Conservation (phyloP, 352 stramenopile species). For the Phytophthora melonis region DNA sequence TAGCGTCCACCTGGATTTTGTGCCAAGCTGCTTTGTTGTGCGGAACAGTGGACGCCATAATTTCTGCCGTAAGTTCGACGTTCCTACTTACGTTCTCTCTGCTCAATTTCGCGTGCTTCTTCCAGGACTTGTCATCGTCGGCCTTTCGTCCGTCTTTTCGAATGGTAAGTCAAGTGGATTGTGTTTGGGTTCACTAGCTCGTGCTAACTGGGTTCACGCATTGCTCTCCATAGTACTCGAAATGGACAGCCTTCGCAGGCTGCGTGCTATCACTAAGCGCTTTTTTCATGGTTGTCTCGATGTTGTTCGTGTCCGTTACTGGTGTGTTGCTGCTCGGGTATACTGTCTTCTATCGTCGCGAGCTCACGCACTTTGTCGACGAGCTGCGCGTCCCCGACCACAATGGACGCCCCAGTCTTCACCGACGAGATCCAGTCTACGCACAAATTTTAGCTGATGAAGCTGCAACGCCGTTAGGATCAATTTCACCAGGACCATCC, state of each 20-base stretch:
- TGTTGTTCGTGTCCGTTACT: constrained; percentile 42
- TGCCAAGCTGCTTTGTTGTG: constrained; percentile 46
- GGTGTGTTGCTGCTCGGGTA: constrained; percentile 33
- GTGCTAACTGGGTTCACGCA: not conserved
- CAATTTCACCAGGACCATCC: constrained; percentile 5
- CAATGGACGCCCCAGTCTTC: constrained; percentile 13
- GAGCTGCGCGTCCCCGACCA: constrained; percentile 32
- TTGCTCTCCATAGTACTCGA: constrained; percentile 46
- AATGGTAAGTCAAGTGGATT: constrained; percentile 41
- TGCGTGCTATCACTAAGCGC: constrained; percentile 50
- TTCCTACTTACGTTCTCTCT: constrained; percentile 60
- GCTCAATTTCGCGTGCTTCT: constrained; percentile 68
- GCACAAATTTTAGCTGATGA: constrained; percentile 30
- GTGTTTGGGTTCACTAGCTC: not conserved
- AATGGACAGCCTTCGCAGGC: constrained; percentile 57
- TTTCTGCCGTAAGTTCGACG: constrained; percentile 50
- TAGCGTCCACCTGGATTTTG: constrained; percentile 40
- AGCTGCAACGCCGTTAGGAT: constrained; percentile 13
- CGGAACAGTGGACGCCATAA: constrained; percentile 51
- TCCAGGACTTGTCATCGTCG: constrained; percentile 54
- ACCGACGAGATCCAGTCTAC: constrained; percentile 18
- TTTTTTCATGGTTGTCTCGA: constrained; percentile 61
- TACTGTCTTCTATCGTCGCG: constrained; percentile 39
- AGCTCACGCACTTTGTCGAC: constrained; percentile 36
- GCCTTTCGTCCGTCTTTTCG: constrained; percentile 50